Evolutionary conservation across 495 filamentous ascomycete genomes (phyloP).

Genomic region (Penicillium taxi): DNA sequence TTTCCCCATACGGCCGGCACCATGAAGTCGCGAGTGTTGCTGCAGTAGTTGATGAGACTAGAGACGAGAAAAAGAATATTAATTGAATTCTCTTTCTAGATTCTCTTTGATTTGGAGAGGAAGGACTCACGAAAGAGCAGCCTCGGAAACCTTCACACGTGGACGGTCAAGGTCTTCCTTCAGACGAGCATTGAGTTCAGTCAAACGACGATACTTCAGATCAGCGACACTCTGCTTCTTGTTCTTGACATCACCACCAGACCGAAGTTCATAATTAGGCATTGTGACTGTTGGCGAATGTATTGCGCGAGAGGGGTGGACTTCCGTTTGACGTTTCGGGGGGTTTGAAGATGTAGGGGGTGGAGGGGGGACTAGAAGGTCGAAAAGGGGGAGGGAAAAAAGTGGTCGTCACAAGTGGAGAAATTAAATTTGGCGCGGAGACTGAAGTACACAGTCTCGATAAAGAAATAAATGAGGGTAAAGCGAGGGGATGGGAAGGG

Average conservation of each 20-base stretch:
- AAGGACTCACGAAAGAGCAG: constrained; percentile 72
- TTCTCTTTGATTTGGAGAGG: not conserved
- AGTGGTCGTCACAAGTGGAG: too few species aligned
- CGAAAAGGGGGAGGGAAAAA: constrained; percentile 1
- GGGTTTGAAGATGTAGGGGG: too few species aligned
- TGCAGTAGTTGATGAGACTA: constrained; percentile 94
- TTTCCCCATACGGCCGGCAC: constrained; percentile 93
- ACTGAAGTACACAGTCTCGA: too few species aligned
- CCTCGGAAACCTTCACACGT: constrained; percentile 90
- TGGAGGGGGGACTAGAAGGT: not conserved
- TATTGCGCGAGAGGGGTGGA: constrained; percentile 5
- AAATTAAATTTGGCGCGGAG: too few species aligned
- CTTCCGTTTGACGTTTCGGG: too few species aligned
- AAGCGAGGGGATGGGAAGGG: constrained; percentile 20
- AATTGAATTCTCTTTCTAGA: constrained; percentile 10
- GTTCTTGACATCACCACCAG: constrained; percentile 68
- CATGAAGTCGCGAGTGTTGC: constrained; percentile 96
- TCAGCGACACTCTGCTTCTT: constrained; percentile 99
- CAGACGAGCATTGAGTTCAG: constrained; percentile 89
- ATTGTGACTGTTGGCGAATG: constrained; percentile 26
- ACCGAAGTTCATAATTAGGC: constrained; percentile 49
- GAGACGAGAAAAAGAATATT: constrained; percentile 5
- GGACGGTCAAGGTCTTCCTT: constrained; percentile 92
- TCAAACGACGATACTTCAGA: constrained; percentile 89
- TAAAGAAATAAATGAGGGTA: constrained; percentile 11